Base-by-base conservation (phyloP, 108 stramenopile genomes). In the Nitzschia putrida region DNA sequence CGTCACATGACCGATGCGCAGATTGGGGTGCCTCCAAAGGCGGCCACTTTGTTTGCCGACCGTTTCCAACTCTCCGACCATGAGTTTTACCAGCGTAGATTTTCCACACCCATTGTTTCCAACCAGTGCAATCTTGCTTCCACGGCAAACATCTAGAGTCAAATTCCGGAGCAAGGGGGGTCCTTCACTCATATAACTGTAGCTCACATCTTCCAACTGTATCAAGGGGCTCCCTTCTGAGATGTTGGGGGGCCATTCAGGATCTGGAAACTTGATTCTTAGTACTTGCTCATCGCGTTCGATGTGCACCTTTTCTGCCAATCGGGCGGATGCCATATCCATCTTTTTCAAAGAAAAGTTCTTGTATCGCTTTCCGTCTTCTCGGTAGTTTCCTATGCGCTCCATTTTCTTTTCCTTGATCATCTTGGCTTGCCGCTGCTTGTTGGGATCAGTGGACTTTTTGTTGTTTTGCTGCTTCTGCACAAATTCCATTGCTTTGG, bases 61-160 rank as follows among this genome's bases (percentile, higher is more conserved):
- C 34, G 83, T 83, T 54, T 87, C 81, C 20, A 95, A 61, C 29
- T 84, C 69, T 50, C 90, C 85, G 3, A 79, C 78, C 24, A 97
- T 81, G 45, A 94, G 78, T 58, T 94, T 94, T 49, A 95, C 64
- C 38, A 97, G 77, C 0, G 97, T 95, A 10, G 85, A 38, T 43
- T 96, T 96, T 2, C 94, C 97, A 37, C 69, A 58, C 18, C 96
- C 96, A 85, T 97, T 97, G 37, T 69, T 90, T 3, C 94, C 96
- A 0, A 95, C 91, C 9, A 97, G 24, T 5, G 93, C 94, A 58
- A 90, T 87, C 76, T 88, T 83, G 23, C 88, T 85, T 2, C 85
- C 85, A 47, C 84, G 83, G 9, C 66, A 73, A 23, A 96, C 45
- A 63, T 77, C 80, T 9, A 88, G 61, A 20, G 83, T 80, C 12